Evolutionary conservation across 306 rosid genomes (phyloP).

Genomic region (Argentina anserina): DNA sequence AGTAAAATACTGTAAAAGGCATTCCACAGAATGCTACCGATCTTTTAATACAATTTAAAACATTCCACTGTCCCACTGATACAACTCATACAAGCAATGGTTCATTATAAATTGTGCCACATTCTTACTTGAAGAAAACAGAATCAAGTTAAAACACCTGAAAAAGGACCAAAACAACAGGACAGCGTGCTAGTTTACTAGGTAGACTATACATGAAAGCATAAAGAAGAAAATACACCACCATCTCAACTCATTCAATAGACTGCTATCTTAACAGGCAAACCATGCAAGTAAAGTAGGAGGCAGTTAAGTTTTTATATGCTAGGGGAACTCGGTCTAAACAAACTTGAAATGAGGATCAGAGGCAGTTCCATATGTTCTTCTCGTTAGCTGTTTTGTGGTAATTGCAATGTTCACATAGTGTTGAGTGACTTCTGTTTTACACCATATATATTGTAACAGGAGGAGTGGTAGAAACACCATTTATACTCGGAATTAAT

Average conservation of each 20-base stretch:
- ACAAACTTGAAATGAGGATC: neutral
- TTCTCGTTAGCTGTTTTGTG: neutral
- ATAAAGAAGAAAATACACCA: neutral
- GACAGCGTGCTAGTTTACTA: neutral
- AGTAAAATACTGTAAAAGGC: neutral
- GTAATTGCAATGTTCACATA: neutral
- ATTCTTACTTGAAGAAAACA: neutral
- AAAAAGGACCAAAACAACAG: neutral
- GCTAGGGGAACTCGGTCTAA: neutral
- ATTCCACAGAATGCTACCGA: neutral
- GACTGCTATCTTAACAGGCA: neutral
- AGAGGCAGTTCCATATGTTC: neutral
- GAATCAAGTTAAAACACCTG: neutral
- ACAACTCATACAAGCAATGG: neutral
- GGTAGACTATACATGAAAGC: slow-evolving; percentile 5
- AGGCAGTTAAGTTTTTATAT: neutral
- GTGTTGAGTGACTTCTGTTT: neutral
- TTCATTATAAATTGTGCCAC: neutral
- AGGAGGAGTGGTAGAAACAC: neutral
- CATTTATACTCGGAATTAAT: neutral
- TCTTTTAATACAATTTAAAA: neutral
- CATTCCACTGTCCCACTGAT: neutral
- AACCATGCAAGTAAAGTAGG: neutral
- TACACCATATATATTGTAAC: neutral
- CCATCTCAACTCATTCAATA: slow-evolving; percentile 1